These are phyloP conservation scores for Coleophoma eucalyptorum DNA, from an alignment of 2,329 filamentous ascomycete species.

Conservation along the genomic window DNA sequence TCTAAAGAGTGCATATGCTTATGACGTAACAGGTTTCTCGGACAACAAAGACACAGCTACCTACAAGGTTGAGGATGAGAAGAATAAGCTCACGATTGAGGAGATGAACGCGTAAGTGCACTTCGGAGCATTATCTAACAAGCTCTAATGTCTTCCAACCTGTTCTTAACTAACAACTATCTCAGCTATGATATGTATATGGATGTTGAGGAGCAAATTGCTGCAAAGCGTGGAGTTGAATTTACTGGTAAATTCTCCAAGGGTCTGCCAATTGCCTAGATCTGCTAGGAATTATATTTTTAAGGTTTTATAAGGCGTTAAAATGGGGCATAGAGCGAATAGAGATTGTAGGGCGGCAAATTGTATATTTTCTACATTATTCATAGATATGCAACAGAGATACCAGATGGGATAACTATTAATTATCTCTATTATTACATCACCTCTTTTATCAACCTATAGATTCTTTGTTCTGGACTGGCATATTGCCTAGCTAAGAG, in stretches of 20 bases:
- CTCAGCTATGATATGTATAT: constrained; percentile 54
- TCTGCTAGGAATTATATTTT: too few relatives aligned
- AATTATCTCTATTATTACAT: too few relatives aligned
- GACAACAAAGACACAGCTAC: constrained; percentile 49
- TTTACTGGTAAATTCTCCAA: constrained; percentile 35
- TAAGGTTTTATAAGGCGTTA: too few relatives aligned
- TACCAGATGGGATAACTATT: too few relatives aligned
- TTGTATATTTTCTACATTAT: too few relatives aligned
- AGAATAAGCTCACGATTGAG: constrained; percentile 59
- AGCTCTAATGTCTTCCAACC: not conserved
- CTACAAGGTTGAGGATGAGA: constrained; percentile 59
- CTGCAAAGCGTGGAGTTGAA: constrained; percentile 24
- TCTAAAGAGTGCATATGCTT: constrained; percentile 66
- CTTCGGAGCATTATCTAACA: not conserved
- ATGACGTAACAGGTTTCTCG: constrained; percentile 53
- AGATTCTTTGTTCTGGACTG: too few relatives aligned
- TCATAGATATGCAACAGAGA: too few relatives aligned
- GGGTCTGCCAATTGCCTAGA: constrained; percentile 37
- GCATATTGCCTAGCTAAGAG: too few relatives aligned
- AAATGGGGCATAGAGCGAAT: too few relatives aligned
- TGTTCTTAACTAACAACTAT: not conserved
- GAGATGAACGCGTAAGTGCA: constrained; percentile 60
- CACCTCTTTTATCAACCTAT: too few relatives aligned
- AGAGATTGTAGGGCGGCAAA: too few relatives aligned
- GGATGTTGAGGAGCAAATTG: constrained; percentile 47